Conservation (phyloP, 2,329 filamentous ascomycete genomes). For the Aspergillus neoniger region DNA sequence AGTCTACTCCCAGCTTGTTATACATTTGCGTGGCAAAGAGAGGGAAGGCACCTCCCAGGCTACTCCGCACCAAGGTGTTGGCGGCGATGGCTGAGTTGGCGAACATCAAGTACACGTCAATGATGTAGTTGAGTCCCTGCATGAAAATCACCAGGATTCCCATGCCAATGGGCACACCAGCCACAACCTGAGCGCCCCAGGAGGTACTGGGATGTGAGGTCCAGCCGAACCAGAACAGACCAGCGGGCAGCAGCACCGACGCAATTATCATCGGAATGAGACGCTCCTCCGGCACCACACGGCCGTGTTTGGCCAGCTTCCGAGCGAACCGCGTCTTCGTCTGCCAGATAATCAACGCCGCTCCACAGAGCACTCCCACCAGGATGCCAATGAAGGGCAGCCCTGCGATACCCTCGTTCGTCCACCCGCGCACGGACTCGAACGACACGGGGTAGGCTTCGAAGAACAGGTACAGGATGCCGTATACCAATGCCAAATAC, state of each 20-base stretch:
- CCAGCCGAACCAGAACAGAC: conserved; percentile 55
- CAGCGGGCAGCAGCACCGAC: conserved; percentile 44
- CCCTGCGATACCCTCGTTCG: conserved; percentile 36
- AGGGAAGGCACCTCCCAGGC: conserved; percentile 35
- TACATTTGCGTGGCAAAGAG: conserved; percentile 38
- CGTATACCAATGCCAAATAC: conserved; percentile 45
- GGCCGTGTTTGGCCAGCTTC: conserved; percentile 33
- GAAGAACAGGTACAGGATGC: conserved; percentile 42
- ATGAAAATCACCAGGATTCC: conserved; percentile 46
- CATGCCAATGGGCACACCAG: conserved; percentile 47
- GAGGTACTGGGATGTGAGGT: conserved; percentile 42
- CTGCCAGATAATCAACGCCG: conserved; percentile 39
- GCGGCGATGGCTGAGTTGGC: conserved; percentile 44
- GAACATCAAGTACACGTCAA: conserved; percentile 42
- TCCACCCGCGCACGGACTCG: conserved; percentile 41
- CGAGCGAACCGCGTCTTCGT: conserved; percentile 45
- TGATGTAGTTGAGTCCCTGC: conserved; percentile 44
- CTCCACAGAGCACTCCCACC: conserved; percentile 38
- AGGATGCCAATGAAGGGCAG: conserved; percentile 43
- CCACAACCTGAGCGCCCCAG: conserved; percentile 50
- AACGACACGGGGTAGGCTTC: conserved; percentile 47
- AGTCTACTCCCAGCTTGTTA: conserved; percentile 36
- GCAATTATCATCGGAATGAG: conserved; percentile 50
- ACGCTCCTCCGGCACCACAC: conserved; percentile 47
- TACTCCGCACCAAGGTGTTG: conserved; percentile 38